Evolutionary conservation across 2,329 filamentous ascomycete genomes (phyloP).

Genomic region (Fusarium sulawesiense): DNA sequence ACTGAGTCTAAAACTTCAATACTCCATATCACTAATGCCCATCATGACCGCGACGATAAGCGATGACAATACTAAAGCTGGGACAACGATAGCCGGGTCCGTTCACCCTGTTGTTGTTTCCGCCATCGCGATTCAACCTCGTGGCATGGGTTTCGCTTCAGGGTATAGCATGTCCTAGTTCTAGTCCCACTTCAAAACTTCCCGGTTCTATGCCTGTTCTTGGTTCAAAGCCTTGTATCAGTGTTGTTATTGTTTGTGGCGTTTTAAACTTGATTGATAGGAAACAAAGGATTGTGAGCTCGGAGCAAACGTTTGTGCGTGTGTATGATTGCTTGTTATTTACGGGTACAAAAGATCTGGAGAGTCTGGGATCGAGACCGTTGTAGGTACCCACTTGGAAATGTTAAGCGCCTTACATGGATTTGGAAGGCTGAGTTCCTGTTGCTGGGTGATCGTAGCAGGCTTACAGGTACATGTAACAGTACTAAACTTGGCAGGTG

Average conservation of each 20-base stretch:
- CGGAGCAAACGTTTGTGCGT: constrained; percentile 10
- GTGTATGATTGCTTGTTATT: constrained; percentile 18
- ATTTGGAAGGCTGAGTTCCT: constrained; percentile 6
- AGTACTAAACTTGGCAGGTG: background rate
- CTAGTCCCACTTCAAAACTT: constrained; percentile 7
- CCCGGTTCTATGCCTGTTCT: background rate
- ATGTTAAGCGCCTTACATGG: constrained; percentile 19
- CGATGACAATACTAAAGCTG: constrained; percentile 1
- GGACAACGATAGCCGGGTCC: constrained; percentile 2
- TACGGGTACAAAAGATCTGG: background rate
- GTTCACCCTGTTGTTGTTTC: constrained; percentile 17
- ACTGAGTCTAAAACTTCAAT: background rate
- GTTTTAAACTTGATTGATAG: background rate
- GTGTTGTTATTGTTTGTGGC: background rate
- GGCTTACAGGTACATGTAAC: background rate
- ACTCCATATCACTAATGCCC: background rate
- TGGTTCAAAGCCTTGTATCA: background rate
- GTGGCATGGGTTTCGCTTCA: constrained; percentile 1
- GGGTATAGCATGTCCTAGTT: constrained; percentile 18
- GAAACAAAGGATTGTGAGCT: constrained; percentile 3
- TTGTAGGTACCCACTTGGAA: constrained; percentile 14
- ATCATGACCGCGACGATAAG: background rate
- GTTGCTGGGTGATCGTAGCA: constrained; percentile 21
- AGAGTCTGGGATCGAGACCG: constrained; percentile 2
- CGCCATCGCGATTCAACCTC: constrained; percentile 21